Evolutionary conservation across 345 rosid species (phyloP), one percentile per base, ranked within the genome.

Genomic region (Boechera retrofracta): DNA sequence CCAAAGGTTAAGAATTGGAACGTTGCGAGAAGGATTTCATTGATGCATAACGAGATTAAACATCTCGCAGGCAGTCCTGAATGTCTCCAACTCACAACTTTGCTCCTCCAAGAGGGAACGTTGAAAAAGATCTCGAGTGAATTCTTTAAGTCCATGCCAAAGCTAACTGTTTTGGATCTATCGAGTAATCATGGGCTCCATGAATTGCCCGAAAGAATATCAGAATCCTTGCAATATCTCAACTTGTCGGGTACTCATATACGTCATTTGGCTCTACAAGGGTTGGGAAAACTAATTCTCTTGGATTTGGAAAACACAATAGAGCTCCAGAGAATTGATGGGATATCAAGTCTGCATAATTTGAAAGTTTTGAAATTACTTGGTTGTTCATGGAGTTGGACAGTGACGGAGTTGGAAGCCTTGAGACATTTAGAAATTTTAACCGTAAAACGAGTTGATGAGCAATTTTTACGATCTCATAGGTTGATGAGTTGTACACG

Each of bases 121-220:
- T 21, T 76, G 64, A 15, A 16, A 44, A 63, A 33, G 1, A 71
- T 81, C 4, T 42, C 74, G 39, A 26, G n/a, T 24, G 71, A 31
- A n/a, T 84, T 76, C 66, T 81, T 81, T 58, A 51, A 26, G 5
- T 81, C n/a, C 36, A 84, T 84, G 87, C 78, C 79, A 26, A 52
- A 13, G 53, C 39, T 84, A 35, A 54, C 2, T 66, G 83, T 76
- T 47, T 64, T 81, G 76, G 78, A 84, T 59, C 64, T 84, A 33
- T 84, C 85, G 1, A 0, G 0, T 6, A 81, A 81, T 66, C 0
- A 7, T 26, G 0, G 1, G 0, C 7, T 68, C 9, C 0, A 0
- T 3, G 61, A 38, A 39, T 12, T 75, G 5, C 69, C 76, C 0
- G 16, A 16, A 16, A 64, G 21, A 41, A 75, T 75, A 57, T 75